A percentile compares a stretch with the other conserved stretches of the same genome.
Evolutionary conservation across 179 eudicot species (phyloP).

Genomic region (Gypsophila paniculata): DNA sequence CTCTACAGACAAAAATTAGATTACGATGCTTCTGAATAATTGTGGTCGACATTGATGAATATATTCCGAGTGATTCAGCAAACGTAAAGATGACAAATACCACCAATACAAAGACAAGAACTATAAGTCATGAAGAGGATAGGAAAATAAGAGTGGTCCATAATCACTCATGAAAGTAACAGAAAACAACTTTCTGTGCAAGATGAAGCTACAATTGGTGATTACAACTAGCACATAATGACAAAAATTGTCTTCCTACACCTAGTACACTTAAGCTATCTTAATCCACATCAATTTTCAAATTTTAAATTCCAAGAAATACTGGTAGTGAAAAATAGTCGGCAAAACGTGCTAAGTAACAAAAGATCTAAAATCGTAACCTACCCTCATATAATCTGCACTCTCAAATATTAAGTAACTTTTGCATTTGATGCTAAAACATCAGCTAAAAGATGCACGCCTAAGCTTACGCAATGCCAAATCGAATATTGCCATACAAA

Average conservation of each 20-base stretch:
- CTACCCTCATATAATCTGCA: not conserved
- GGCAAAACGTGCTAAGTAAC: slow-evolving; percentile 1
- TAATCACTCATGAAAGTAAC: slow-evolving; percentile 22
- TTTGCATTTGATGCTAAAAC: not conserved
- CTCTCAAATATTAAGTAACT: not conserved
- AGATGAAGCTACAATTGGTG: slow-evolving; percentile 19
- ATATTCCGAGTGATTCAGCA: slow-evolving; percentile 18
- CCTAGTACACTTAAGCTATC: slow-evolving; percentile 3
- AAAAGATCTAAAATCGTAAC: slow-evolving; percentile 1
- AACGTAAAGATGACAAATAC: slow-evolving; percentile 16
- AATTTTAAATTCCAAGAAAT: slow-evolving; percentile 16
- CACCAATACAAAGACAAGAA: slow-evolving; percentile 1
- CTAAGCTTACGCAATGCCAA: no score
- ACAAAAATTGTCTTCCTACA: slow-evolving; percentile 19
- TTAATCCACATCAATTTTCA: slow-evolving; percentile 15
- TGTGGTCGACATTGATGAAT: slow-evolving; percentile 18
- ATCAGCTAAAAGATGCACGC: no score
- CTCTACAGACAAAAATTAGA: not conserved
- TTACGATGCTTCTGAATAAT: slow-evolving; percentile 1
- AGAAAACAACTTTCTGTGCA: slow-evolving; percentile 17
- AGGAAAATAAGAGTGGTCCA: slow-evolving; percentile 37
- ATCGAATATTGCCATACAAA: no score
- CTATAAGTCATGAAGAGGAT: slow-evolving; percentile 7
- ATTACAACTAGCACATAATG: slow-evolving; percentile 30
- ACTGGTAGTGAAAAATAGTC: not conserved